Percentiles rank a stretch among this genome's conserved stretches.
These are phyloP conservation scores for Paratinospora sagittata DNA, from an alignment of 164 flowering plant species.

Conservation along the genomic window DNA sequence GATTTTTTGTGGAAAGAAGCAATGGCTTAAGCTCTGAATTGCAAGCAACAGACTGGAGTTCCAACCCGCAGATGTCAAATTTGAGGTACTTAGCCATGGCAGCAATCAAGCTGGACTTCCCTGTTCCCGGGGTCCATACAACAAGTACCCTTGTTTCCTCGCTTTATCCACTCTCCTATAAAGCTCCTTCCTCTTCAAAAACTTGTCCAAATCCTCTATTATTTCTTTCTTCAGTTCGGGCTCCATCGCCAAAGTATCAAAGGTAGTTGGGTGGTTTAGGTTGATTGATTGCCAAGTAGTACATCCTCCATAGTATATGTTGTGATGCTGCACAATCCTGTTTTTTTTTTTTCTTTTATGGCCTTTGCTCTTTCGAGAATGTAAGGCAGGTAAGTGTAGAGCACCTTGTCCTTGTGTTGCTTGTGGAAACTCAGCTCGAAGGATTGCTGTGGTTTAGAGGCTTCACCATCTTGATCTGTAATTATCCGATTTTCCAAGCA, in stretches of 20 bases:
- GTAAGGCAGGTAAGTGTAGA: slow-evolving; percentile 31
- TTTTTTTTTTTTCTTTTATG: slow-evolving; percentile 22
- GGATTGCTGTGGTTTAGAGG: slow-evolving; percentile 11
- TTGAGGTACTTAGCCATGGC: slow-evolving; percentile 67
- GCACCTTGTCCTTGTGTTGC: slow-evolving; percentile 29
- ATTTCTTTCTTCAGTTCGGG: slow-evolving; percentile 30
- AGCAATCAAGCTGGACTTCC: slow-evolving; percentile 69
- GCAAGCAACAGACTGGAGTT: slow-evolving; percentile 35
- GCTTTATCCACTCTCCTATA: slow-evolving; percentile 57
- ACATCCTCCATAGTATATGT: too few relatives aligned
- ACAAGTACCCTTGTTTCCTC: slow-evolving; percentile 68
- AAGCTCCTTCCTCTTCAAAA: slow-evolving; percentile 38
- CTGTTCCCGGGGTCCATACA: slow-evolving; percentile 75
- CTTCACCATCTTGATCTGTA: too few relatives aligned
- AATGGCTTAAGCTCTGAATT: slow-evolving; percentile 47
- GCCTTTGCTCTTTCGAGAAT: slow-evolving; percentile 19
- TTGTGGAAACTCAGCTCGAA: slow-evolving; percentile 39
- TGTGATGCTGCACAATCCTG: slow-evolving; percentile 7
- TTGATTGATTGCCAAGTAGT: slow-evolving; percentile 17
- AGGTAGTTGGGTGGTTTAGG: slow-evolving; percentile 51
- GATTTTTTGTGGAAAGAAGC: slow-evolving; percentile 34
- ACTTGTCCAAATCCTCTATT: slow-evolving; percentile 48
- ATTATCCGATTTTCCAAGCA: neutral
- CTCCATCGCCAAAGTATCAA: slow-evolving; percentile 65
- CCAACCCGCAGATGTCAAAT: slow-evolving; percentile 58